Evolutionary conservation across 768 basidiomycete species (phyloP), one percentile per base, ranked within the genome.

Genomic region (Cubamyces sp.): DNA sequence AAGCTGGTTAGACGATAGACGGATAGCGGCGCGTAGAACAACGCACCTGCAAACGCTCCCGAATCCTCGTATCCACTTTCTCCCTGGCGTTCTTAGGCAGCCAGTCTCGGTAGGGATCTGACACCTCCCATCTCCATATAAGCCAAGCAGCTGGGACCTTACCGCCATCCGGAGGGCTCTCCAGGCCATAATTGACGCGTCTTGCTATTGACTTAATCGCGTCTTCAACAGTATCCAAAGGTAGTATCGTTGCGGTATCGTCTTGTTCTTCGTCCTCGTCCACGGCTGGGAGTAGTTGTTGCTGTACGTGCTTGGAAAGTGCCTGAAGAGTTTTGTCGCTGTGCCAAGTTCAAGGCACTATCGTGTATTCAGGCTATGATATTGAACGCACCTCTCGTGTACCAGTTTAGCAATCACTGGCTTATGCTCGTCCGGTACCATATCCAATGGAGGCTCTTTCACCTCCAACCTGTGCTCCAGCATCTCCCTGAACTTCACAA

Each of bases 121-220:
- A 85, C 12, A 91, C 87, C 72, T 96, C 94, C 94, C 94, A 96
- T 54, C 91, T 79, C 92, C 92, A 96, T 21, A 90, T 77, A 64
- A 83, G 87, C 37, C 91, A 74, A n/a, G 83, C 76, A 7, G 87
- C 84, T 15, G 88, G 87, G 21, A 78, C 69, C 70, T 82, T 90
- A 54, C 77, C 76, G 39, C 82, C 83, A 11, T 75, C 69, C 18
- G 75, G 69, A 2, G 76, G 74, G 23, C 41, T 65, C 54, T 91
- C 86, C 5, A 95, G 74, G 1, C 94, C 94, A 69, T 96, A 96
- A 73, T 96, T 95, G 26, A 81, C 83, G 16, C 94, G 87, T 28
- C 72, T 77, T 58, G 92, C 84, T 12, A 89, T 72, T 2, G 76
- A 68, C 70, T 83, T 86, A 53, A 96, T 87, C 14, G 86, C 83